phyloP scores from a whole-genome alignment of 1,284 basidiomycete genomes.

The Malassezia slooffiae region DNA sequence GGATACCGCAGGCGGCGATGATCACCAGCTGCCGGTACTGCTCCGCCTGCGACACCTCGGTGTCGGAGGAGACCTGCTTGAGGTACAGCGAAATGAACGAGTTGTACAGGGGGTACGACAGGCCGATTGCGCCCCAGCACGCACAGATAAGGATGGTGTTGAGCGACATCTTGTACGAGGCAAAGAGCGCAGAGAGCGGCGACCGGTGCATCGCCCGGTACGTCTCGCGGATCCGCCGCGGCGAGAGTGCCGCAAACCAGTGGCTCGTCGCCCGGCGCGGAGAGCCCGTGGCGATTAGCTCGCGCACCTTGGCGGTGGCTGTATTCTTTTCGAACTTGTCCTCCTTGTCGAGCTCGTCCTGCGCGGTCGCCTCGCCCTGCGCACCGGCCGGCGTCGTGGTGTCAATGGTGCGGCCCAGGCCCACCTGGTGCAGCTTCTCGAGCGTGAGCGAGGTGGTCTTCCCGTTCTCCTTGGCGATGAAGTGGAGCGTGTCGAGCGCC shows the following conservation, averaged over 20 bases:
- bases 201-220: conserved; percentile 24
- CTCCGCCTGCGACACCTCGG: conserved; percentile 49
- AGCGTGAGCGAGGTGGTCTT: conserved; percentile 31
- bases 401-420: conserved; percentile 22
- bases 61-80: conserved; percentile 49
- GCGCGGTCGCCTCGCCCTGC: conserved; percentile 22
- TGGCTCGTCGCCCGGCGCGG: not conserved
- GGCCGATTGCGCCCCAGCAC: conserved; percentile 60
- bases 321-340: not conserved
- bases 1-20: conserved; percentile 57
- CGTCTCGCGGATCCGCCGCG: conserved; percentile 12
- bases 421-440: conserved; percentile 24
- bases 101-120: conserved; percentile 64
- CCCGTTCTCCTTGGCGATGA: conserved; percentile 61
- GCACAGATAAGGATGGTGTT: conserved; percentile 56
- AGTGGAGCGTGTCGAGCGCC: conserved; percentile 60
- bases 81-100: conserved; percentile 57
- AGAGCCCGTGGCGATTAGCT: not conserved
- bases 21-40: conserved; percentile 55
- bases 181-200: conserved; percentile 57
- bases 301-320: not conserved
- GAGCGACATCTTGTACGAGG: conserved; percentile 56
- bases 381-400: conserved; percentile 52
- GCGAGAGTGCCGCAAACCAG: conserved; percentile 1
- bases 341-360: not conserved